A percentile compares a stretch with the other conserved stretches of the same genome.
phyloP scores from a whole-genome alignment of 208 protist genomes.

The Trypanosoma cruzi region DNA sequence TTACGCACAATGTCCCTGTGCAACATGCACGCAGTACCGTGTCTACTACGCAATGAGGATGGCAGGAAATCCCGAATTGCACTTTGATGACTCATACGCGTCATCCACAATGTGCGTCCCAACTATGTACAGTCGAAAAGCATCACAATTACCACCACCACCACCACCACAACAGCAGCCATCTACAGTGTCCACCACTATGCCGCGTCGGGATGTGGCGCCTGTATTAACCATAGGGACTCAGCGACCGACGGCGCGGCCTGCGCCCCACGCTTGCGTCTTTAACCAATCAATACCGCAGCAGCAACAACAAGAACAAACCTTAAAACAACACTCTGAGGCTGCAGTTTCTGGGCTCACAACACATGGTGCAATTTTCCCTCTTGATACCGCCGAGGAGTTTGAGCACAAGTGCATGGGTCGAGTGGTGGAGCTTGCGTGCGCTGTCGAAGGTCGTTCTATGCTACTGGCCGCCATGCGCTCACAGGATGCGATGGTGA shows the following conservation, averaged over 20 bases:
- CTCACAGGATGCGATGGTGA: slow-evolving; percentile 38
- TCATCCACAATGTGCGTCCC: neutral
- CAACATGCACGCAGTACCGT: slow-evolving; percentile 48
- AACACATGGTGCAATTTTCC: neutral
- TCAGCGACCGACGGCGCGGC: neutral
- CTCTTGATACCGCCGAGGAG: slow-evolving; percentile 25
- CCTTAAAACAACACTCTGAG: neutral
- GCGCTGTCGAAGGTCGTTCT: slow-evolving; percentile 57
- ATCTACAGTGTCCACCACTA: slow-evolving; percentile 11
- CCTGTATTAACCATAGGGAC: slow-evolving; percentile 1
- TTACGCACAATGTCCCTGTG: slow-evolving; percentile 49
- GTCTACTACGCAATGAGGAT: slow-evolving; percentile 29
- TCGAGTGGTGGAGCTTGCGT: slow-evolving; percentile 58
- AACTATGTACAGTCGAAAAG: neutral
- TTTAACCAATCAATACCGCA: neutral
- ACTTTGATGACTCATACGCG: neutral
- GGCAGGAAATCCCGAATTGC: neutral
- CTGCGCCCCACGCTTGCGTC: neutral
- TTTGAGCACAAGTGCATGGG: slow-evolving; percentile 37
- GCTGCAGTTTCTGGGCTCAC: neutral
- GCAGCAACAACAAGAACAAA: neutral
- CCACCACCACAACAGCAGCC: slow-evolving; percentile 2
- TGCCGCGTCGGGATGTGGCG: neutral
- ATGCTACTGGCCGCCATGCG: slow-evolving; percentile 52
- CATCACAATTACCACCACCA: neutral